Conservation (phyloP, 257 asterid species). For the Thymus quinquecostatus region DNA sequence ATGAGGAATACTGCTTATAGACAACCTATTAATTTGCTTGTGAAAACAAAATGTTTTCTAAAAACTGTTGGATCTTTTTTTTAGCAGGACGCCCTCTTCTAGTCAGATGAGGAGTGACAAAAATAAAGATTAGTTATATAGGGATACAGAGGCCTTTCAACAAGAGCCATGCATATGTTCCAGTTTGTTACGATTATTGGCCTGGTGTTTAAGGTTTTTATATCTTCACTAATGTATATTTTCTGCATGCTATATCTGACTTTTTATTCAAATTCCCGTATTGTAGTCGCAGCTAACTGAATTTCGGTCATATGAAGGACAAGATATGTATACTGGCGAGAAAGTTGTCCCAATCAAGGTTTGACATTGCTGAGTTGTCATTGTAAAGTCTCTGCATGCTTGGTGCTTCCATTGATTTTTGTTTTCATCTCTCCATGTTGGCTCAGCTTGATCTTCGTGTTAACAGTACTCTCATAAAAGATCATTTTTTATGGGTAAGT, state of each 20-base stretch:
- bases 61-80: background rate
- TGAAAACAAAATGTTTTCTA: background rate
- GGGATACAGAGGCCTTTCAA: background rate
- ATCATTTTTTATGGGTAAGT: slow-evolving; percentile 94
- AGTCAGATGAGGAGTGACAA: background rate
- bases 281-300: slow-evolving; percentile 80
- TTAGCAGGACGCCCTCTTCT: slow-evolving; percentile 2
- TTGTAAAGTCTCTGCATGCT: slow-evolving; percentile 22
- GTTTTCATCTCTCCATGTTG: slow-evolving; percentile 23
- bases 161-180: background rate
- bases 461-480: slow-evolving; percentile 84
- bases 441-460: slow-evolving; percentile 94
- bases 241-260: slow-evolving; percentile 22
- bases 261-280: slow-evolving; percentile 29
- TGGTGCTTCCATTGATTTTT: slow-evolving; percentile 26
- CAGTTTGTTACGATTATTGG: background rate
- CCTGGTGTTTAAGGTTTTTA: slow-evolving; percentile 17
- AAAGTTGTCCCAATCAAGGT: slow-evolving; percentile 96
- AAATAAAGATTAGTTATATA: background rate
- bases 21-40: slow-evolving; percentile 1
- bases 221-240: background rate
- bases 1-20: slow-evolving; percentile 10
- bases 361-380: slow-evolving; percentile 28
- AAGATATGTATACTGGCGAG: slow-evolving; percentile 95
- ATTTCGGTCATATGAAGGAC: slow-evolving; percentile 92